phyloP scores from a whole-genome alignment of 2,329 filamentous ascomycete species.

The Curvularia lunata region DNA sequence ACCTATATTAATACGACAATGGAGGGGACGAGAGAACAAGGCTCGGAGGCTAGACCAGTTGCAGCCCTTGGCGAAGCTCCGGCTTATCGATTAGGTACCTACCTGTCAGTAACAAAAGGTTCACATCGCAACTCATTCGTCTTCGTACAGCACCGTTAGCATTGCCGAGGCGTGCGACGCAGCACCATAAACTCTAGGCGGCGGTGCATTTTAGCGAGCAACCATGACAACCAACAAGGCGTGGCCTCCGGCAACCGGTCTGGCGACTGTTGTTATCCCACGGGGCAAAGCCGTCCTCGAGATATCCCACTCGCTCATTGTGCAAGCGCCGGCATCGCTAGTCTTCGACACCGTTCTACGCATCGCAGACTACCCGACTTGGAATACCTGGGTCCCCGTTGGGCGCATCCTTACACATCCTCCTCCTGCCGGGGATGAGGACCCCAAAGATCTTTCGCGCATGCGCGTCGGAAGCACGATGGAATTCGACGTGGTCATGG shows the following conservation, averaged over 20 bases:
- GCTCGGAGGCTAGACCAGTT: not conserved
- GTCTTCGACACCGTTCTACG: constrained; percentile 27
- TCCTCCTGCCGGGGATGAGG: not conserved
- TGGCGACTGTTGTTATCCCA: constrained; percentile 19
- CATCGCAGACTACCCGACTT: constrained; percentile 22
- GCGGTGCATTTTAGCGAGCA: not conserved
- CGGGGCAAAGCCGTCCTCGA: constrained; percentile 15
- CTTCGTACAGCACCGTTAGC: not conserved
- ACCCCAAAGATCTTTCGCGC: constrained; percentile 3
- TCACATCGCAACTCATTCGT: not conserved
- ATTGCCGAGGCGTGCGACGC: not conserved
- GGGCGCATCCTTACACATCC: constrained; percentile 20
- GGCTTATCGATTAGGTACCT: not conserved
- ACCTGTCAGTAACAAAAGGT: not conserved
- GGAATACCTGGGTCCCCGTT: constrained; percentile 31
- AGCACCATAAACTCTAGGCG: not conserved
- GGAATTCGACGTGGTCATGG: constrained; percentile 29
- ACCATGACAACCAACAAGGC: constrained; percentile 5
- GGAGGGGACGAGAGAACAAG: not conserved
- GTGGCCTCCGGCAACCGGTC: constrained; percentile 20
- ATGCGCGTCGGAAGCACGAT: constrained; percentile 25
- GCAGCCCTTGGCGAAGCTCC: not conserved
- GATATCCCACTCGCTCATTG: constrained; percentile 11
- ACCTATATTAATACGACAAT: not conserved
- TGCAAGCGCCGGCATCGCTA: constrained; percentile 26